Evolutionary conservation across 495 filamentous ascomycete species (phyloP).

Genomic region (Penicillium simplicissimum): DNA sequence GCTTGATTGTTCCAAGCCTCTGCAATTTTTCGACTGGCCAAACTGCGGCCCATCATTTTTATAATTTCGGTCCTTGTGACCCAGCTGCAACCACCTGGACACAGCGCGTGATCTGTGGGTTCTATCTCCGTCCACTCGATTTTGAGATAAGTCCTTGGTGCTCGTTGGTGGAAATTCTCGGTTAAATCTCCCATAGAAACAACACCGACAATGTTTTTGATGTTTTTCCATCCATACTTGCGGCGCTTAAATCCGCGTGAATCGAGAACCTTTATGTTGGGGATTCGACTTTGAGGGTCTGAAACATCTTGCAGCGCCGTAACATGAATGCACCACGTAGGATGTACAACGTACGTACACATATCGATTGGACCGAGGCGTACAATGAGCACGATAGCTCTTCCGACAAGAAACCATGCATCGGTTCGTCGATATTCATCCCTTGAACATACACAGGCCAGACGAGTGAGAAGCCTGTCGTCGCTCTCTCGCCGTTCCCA

Average conservation of each 20-base stretch:
- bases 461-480: not conserved
- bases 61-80: not conserved
- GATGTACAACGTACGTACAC: not conserved
- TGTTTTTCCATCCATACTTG: not conserved
- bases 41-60: not conserved
- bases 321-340: not conserved
- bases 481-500: not conserved
- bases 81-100: not conserved
- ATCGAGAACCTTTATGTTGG: not conserved
- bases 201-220: not conserved
- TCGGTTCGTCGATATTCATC: not conserved
- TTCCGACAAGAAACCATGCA: not conserved
- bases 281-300: slow-evolving; percentile 2
- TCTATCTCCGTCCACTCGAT: not conserved
- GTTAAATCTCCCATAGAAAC: not conserved
- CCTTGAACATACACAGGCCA: not conserved
- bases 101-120: not conserved
- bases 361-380: not conserved
- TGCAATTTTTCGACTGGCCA: not conserved
- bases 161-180: not conserved
- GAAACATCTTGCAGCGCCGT: not conserved
- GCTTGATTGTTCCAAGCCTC: not conserved
- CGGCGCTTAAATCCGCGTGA: not conserved
- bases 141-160: slow-evolving; percentile 2
- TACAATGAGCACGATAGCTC: not conserved